Conservation (phyloP, 2,329 filamentous ascomycete genomes). For the Pseudogymnoascus sp. region DNA sequence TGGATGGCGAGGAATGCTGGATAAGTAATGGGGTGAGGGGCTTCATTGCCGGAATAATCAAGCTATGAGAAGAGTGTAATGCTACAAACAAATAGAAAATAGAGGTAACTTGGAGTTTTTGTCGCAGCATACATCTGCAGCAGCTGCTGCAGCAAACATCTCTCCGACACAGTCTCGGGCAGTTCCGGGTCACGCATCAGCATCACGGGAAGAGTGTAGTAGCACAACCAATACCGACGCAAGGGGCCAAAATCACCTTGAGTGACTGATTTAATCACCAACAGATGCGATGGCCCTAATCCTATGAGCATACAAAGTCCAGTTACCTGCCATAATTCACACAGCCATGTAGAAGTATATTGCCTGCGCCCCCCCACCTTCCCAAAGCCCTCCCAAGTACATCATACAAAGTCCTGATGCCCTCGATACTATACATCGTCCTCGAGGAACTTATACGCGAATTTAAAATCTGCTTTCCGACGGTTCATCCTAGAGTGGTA, state of each 20-base stretch:
- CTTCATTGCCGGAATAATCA: constrained; percentile 49
- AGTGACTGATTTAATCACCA: not conserved
- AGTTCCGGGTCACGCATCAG: not conserved
- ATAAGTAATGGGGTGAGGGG: constrained; percentile 83
- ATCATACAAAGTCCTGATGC: constrained; percentile 34
- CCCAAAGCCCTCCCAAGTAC: not conserved
- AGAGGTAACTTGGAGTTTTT: not conserved
- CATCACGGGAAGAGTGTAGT: not conserved
- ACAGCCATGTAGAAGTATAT: constrained; percentile 9
- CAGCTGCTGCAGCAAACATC: not conserved
- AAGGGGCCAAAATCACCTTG: not conserved
- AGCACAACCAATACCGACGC: not conserved
- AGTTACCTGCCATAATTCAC: constrained; percentile 5
- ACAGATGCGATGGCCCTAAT: not conserved
- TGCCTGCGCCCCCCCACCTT: not conserved
- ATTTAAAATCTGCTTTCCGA: constrained; percentile 95
- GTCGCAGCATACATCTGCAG: not conserved
- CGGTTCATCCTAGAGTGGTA: constrained; percentile 79
- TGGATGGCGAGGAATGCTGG: constrained; percentile 74
- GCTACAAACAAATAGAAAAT: not conserved
- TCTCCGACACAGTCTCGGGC: not conserved
- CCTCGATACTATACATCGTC: constrained; percentile 78
- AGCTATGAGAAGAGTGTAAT: constrained; percentile 13
- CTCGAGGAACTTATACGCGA: constrained; percentile 95
- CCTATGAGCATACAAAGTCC: constrained; percentile 7